phyloP scores from a whole-genome alignment of 2,329 filamentous ascomycete genomes.

The Aureobasidium leucospermi region DNA sequence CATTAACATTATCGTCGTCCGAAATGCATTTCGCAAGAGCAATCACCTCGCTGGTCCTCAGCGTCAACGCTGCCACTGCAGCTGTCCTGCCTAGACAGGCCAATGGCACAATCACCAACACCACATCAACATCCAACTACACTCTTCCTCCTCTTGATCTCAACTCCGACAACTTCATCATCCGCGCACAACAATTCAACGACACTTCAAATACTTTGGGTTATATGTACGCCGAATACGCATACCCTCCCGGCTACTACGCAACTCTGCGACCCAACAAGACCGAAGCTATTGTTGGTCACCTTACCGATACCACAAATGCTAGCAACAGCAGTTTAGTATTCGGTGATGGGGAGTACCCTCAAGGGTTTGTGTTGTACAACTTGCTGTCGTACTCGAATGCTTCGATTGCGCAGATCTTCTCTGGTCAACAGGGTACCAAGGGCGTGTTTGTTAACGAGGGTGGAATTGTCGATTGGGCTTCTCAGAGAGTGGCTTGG shows the following conservation, averaged over 20 bases:
- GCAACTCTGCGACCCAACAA: constrained; percentile 13
- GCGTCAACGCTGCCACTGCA: neutral
- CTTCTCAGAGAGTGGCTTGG: constrained; percentile 14
- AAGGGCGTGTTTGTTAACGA: constrained; percentile 16
- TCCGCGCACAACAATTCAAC: constrained; percentile 12
- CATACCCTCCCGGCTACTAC: constrained; percentile 15
- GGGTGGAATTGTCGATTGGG: constrained; percentile 15
- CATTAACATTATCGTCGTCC: neutral
- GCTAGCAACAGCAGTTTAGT: constrained; percentile 12
- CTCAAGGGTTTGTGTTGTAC: constrained; percentile 14
- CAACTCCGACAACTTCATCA: constrained; percentile 15
- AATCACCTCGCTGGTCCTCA: neutral
- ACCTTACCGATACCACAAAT: constrained; percentile 15
- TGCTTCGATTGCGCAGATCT: constrained; percentile 15
- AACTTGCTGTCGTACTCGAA: constrained; percentile 10
- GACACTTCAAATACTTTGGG: constrained; percentile 15
- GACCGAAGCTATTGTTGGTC: constrained; percentile 14
- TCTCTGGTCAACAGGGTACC: constrained; percentile 15
- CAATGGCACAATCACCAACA: neutral
- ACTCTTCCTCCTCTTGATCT: neutral
- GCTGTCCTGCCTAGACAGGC: neutral
- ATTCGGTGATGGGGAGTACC: neutral
- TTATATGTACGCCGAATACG: constrained; percentile 16
- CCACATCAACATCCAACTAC: neutral
- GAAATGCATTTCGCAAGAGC: neutral